phyloP scores from a whole-genome alignment of 2,329 filamentous ascomycete species.

The Rutstroemia sp. region DNA sequence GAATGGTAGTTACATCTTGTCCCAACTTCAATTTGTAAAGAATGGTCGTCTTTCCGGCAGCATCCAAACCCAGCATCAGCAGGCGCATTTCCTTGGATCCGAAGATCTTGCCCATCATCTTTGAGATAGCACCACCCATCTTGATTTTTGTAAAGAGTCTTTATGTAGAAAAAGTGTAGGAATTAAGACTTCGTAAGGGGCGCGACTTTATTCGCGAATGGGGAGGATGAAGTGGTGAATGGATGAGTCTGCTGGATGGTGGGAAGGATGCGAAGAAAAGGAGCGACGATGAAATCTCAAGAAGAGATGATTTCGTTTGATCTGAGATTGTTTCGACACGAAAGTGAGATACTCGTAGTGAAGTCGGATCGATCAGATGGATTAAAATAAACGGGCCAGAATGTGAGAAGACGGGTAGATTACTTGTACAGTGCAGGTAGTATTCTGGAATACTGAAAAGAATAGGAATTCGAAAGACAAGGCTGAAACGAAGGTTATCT shows the following conservation, averaged over 20 bases:
- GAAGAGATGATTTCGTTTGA: not conserved
- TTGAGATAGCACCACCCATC: conserved; percentile 92
- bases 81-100: conserved; percentile 99
- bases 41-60: conserved; percentile 97
- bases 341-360: not conserved
- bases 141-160: not conserved
- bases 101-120: conserved; percentile 98
- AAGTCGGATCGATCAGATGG: not conserved
- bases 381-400: not conserved
- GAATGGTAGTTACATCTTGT: conserved; percentile 96
- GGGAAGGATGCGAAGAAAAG: not conserved
- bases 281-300: not conserved
- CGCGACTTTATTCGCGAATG: not conserved
- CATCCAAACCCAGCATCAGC: conserved; percentile 95
- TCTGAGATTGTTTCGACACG: no score
- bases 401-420: not conserved
- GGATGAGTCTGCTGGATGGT: not conserved
- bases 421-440: not conserved
- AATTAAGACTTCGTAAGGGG: not conserved
- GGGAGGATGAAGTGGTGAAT: not conserved
- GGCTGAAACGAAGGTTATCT: conserved; percentile 4
- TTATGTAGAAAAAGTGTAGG: not conserved
- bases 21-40: conserved; percentile 98
- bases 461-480: not conserved
- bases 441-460: not conserved